Base-by-base conservation (phyloP, 164 flowering plant species). In the Malania oleifera region DNA sequence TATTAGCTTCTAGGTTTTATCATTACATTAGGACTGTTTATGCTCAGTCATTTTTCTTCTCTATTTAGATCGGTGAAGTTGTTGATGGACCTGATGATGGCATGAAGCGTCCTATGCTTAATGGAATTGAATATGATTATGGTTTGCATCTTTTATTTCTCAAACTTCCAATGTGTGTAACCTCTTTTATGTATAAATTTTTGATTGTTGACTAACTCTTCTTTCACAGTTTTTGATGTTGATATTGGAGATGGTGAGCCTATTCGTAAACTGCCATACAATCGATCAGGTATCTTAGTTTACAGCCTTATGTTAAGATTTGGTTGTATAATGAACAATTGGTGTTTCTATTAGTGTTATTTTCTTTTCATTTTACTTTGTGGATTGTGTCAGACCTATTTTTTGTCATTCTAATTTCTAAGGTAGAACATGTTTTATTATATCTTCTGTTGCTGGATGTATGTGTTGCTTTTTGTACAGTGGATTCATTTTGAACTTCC, bases 181-280 rank as follows among this genome's bases (percentile, higher is more conserved):
- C 38, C 11, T 43, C 35, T 59, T 57, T 18, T 70, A 4, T 31
- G 35, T 4, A 9, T 31, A 31, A 31, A 58, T 26, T 55, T 19
- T 26, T 34, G 50, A 20, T 29, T 13, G 15, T 51, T 63, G 29
- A 28, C 20, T 23, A 25, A 27, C 41, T 1, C 24, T 46, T 38
- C 2, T 54, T 64, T 23, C 51, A 39, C 76, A 93, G 99, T 93
- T 22, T 93, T 93, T 76, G 99, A 93, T 79, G 99, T 93, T 70
- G 99, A 93, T 50, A 86, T 93, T 80, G 99, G 96, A 62, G 99
- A 93, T 78, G 97, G 97, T 11, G 89, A 83, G 69, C 99, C 96
- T 37, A 74, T 79, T 23, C 97, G 97, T 43, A 90, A 86, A 74
- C 67, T 93, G 70, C 97, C 97, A 6, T 93, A 88, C 67, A 90